Base-by-base conservation (phyloP, 768 basidiomycete genomes). In the Lactarius deliciosus region DNA sequence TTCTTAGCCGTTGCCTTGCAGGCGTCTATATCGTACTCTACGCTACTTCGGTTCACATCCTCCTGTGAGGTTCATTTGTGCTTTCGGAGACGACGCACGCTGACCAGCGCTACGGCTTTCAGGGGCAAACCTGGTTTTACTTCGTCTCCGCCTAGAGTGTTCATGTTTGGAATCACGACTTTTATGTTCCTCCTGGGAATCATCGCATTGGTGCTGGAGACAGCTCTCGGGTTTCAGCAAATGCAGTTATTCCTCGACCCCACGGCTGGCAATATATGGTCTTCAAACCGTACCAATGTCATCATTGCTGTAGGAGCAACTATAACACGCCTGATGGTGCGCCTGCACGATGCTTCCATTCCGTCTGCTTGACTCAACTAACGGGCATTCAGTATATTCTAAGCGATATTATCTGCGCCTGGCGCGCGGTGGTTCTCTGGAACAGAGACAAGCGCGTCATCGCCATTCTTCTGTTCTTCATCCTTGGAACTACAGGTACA, bases 361-460 rank as follows among this genome's bases (percentile, higher is more conserved):
- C 18, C n/a, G 15, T 58, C 15, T 18, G 18, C 57, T 28, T 47
- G n/a, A 10, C 30, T n/a, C 61, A 6, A 66, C 36, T 5, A 6
- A 9, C 18, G 34, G n/a, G 20, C 4, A 13, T 50, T 20, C 43
- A 66, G 65, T 66, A 66, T 30, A 66, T 66, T 28, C 30, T 62
- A 8, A 66, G 65, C n/a, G 65, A 66, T 57, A 41, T 28, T 45
- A 62, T 66, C 56, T 66, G 65, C 56, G 65, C 65, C 16, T 66
- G 65, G 65, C 65, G 65, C 34, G 65, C 65, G 9, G 60, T 57
- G 28, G 65, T 66, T 16, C 55, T 66, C 32, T 66, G 65, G 65
- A 66, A 62, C 28, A 62, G 28, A 25, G 61, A 66, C 47, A 62
- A 54, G 38, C 60, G 61, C 13, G 65, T 66, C 13, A 62, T 66